These are phyloP conservation scores for Candida cerambycidarum DNA, from an alignment of 805 yeast genomes.

Conservation along the genomic window DNA sequence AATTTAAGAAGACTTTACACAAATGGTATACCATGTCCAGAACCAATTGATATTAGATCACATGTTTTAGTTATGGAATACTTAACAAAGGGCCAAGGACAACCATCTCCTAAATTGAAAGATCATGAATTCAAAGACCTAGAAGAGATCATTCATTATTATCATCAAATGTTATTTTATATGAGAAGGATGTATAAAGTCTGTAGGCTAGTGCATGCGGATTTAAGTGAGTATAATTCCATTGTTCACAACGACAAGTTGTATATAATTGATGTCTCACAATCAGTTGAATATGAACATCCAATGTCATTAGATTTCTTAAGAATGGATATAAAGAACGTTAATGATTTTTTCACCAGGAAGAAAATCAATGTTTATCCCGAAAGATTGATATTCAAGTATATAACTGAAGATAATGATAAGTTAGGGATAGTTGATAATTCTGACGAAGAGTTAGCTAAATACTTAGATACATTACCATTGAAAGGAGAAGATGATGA, in stretches of 20 bases:
- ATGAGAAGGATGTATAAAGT: constrained; percentile 86
- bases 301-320: constrained; percentile 94
- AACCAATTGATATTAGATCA: constrained; percentile 82
- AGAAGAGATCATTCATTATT: constrained; percentile 64
- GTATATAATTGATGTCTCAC: constrained; percentile 94
- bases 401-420: constrained; percentile 56
- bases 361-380: constrained; percentile 74
- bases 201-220: constrained; percentile 94
- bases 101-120: constrained; percentile 86
- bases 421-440: constrained; percentile 37
- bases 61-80: constrained; percentile 96
- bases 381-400: constrained; percentile 79
- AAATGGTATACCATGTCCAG: constrained; percentile 89
- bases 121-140: constrained; percentile 75
- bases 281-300: constrained; percentile 96
- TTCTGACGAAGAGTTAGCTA: constrained; percentile 40
- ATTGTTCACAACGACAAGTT: constrained; percentile 77
- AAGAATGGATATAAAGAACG: constrained; percentile 96
- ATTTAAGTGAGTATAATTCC: constrained; percentile 90
- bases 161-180: constrained; percentile 75
- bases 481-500: constrained; percentile 61
- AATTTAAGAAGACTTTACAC: constrained; percentile 79
- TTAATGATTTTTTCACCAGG: constrained; percentile 79
- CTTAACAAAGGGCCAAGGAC: constrained; percentile 72
- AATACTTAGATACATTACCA: constrained; percentile 52